Evolutionary conservation across 768 basidiomycete genomes (phyloP).

Genomic region (Guyanaporus albipodus): DNA sequence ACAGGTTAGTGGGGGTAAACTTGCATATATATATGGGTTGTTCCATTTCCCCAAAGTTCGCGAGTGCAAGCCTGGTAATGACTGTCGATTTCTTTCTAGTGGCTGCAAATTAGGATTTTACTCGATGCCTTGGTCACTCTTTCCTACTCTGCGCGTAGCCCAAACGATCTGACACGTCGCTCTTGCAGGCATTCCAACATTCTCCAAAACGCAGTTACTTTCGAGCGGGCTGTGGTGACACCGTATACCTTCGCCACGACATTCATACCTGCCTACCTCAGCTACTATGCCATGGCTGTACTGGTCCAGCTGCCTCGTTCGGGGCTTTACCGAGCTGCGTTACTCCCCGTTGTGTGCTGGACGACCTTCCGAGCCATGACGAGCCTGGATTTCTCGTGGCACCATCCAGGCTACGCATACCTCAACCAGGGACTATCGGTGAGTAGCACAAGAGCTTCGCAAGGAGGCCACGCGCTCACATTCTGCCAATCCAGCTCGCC

Average conservation of each 20-base stretch:
- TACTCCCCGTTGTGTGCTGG: conserved; percentile 49
- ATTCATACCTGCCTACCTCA: conserved; percentile 40
- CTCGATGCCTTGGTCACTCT: conserved; percentile 15
- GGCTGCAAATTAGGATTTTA: background rate
- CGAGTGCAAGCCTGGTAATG: background rate
- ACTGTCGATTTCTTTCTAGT: background rate
- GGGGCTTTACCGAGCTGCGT: conserved; percentile 38
- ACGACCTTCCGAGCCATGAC: conserved; percentile 37
- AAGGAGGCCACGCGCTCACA: background rate
- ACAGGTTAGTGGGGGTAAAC: too few species aligned
- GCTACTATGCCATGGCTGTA: conserved; percentile 50
- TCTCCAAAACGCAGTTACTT: conserved; percentile 11
- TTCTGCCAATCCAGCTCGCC: conserved; percentile 9
- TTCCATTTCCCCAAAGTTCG: background rate
- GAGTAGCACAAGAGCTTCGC: background rate
- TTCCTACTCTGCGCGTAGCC: background rate
- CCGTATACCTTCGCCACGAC: conserved; percentile 32
- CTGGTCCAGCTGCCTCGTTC: conserved; percentile 49
- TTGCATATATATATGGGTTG: too few species aligned
- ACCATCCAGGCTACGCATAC: conserved; percentile 6
- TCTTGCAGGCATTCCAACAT: conserved; percentile 5
- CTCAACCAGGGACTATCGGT: conserved; percentile 25
- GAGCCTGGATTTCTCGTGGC: conserved; percentile 24
- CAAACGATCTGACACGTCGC: background rate
- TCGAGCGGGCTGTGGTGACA: conserved; percentile 18